Base-by-base conservation (phyloP, 2,329 filamentous ascomycete species). In the Fulvia fulva region DNA sequence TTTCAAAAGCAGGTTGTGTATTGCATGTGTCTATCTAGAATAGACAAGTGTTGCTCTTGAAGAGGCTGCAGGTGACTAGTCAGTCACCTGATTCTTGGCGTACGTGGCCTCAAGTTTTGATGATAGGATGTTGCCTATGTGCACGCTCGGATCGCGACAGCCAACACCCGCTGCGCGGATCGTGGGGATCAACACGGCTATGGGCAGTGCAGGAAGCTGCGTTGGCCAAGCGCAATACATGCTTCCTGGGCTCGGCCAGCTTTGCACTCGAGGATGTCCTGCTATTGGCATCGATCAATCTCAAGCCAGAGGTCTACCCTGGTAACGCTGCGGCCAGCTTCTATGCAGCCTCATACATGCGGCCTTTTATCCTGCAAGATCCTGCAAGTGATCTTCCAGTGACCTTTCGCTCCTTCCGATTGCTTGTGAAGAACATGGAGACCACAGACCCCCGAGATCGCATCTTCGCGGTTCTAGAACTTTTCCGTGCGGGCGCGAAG, bases 141-240 rank as follows among this genome's bases (percentile, higher is more conserved):
- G n/a, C n/a, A n/a, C n/a, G n/a, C n/a, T n/a, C n/a, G n/a, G n/a
- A n/a, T n/a, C n/a, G n/a, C n/a, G n/a, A n/a, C n/a, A n/a, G n/a
- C n/a, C n/a, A n/a, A n/a, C n/a, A n/a, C n/a, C n/a, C n/a, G n/a
- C n/a, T n/a, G n/a, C n/a, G n/a, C n/a, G n/a, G n/a, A n/a, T n/a
- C n/a, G n/a, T n/a, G n/a, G n/a, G n/a, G n/a, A n/a, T n/a, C n/a
- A 7, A 46, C 19, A 16, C 53, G 53, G 7, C 44, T 46, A 23
- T 55, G 53, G 44, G 53, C 49, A 5, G 53, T 55, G 16, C 53
- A 55, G 30, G 53, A 55, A 23, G 53, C 44, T 30, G 22, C 44
- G 16, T 19, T 55, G 44, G 53, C 43, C 9, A 34, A 19, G n/a
- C 6, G 16, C 22, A 53, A 44, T 28, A 37, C 30, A 5, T 53